Evolutionary conservation across 352 stramenopile genomes (phyloP).

Genomic region (Stramenopiles sp.): DNA sequence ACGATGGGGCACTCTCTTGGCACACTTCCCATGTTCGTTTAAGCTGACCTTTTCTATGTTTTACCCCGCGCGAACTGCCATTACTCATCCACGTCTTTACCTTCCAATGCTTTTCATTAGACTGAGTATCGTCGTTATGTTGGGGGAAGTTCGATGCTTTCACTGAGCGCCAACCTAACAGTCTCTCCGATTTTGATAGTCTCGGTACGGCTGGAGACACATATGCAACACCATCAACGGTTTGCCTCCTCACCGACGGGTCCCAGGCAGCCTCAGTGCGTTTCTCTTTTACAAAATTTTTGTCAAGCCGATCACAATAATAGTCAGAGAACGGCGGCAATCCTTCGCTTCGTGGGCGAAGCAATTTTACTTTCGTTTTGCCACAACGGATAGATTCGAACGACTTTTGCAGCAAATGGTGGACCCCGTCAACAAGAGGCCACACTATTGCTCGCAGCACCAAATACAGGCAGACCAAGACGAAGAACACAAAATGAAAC

Average conservation of each 20-base stretch:
- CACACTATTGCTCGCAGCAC: background rate
- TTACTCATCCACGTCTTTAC: background rate
- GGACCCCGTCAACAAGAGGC: background rate
- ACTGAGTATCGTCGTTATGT: background rate
- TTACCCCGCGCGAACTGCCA: background rate
- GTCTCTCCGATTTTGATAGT: background rate
- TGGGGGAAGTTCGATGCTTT: background rate
- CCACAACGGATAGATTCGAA: background rate
- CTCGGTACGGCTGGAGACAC: background rate
- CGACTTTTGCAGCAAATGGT: background rate
- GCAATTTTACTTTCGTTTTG: background rate
- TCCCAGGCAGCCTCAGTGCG: background rate
- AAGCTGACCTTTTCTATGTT: background rate
- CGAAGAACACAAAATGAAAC: background rate
- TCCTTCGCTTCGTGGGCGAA: background rate
- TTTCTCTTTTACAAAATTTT: background rate
- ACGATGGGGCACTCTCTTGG: background rate
- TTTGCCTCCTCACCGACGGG: background rate
- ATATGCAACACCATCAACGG: background rate
- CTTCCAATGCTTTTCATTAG: background rate
- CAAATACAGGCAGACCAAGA: background rate
- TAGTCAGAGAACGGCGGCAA: background rate
- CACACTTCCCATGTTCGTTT: conserved; percentile 3
- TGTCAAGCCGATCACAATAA: background rate
- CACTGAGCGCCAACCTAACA: background rate